Base-by-base conservation (phyloP, 306 rosid species). In the Trifolium dubium region DNA sequence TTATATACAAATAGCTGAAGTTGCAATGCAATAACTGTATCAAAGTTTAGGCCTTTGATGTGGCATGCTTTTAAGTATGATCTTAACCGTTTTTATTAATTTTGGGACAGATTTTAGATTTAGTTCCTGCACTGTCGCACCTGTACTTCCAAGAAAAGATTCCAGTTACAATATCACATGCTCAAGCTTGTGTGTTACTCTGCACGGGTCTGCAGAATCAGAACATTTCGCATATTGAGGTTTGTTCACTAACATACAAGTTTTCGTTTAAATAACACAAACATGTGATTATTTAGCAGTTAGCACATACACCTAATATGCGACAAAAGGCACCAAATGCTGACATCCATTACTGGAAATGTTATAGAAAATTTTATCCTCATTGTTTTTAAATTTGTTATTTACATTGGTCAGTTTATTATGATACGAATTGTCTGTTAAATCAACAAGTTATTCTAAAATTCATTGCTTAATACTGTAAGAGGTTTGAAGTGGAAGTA, bases 171-270 rank as follows among this genome's bases (percentile, higher is more conserved):
- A 53, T 94, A 78, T 80, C 92, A 11, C 74, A 79, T 80, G 84
- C 81, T 65, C 95, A 89, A 87, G 90, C 95, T 71, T 91, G 96
- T 63, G 89, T 94, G 67, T 85, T 94, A 82, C 91, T 94, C 61
- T 94, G 97, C 82, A 89, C 83, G n/a, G 97, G 98, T 51, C 77
- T 94, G 82, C 98, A 91, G 83, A 82, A 70, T 68, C 91, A 82
- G 83, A 70, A 82, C 77, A 62, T 92, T 80, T 80, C 92, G 3
- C 75, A 84, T 72, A 79, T 94, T 72, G 95, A 91, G 98, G 98
- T 94, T 40, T 66, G 88, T 71, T 79, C 69, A 73, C 74, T 50
- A 10, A 18, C 79, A 30, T 64, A 66, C 35, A 19, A 59, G 44
- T 23, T 55, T 44, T 67, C 3, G 67, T 47, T 69, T 18, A 69